Conservation (phyloP, 495 filamentous ascomycete genomes). For the Margaritispora aquatica region DNA sequence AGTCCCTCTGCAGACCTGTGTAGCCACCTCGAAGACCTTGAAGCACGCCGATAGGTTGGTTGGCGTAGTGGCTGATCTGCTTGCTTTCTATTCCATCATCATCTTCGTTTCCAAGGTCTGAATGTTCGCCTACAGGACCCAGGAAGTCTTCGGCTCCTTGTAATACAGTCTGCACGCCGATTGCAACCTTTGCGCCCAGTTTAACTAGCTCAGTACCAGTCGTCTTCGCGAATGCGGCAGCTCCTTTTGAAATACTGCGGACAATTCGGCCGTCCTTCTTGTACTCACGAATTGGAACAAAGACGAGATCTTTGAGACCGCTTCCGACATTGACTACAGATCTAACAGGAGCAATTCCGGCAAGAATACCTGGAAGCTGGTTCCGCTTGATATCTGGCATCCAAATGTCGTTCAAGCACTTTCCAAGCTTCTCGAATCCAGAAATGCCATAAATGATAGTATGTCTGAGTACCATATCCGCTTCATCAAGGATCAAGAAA, state of each 20-base stretch:
- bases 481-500: constrained; percentile 85
- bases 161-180: constrained; percentile 86
- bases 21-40: constrained; percentile 82
- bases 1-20: constrained; percentile 74
- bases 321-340: constrained; percentile 85
- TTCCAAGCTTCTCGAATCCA: constrained; percentile 81
- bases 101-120: constrained; percentile 33
- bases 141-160: constrained; percentile 83
- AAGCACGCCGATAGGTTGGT: constrained; percentile 81
- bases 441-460: constrained; percentile 88
- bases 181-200: constrained; percentile 88
- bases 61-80: constrained; percentile 81
- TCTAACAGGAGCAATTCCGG: constrained; percentile 83
- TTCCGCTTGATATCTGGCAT: constrained; percentile 88
- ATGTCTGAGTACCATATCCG: constrained; percentile 80
- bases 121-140: constrained; percentile 10
- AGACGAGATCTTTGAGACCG: constrained; percentile 78
- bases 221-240: constrained; percentile 80
- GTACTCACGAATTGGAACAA: constrained; percentile 88
- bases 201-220: constrained; percentile 88
- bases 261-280: constrained; percentile 89
- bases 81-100: constrained; percentile 66
- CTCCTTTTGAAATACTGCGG: constrained; percentile 85
- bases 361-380: constrained; percentile 83
- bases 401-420: constrained; percentile 92